These are phyloP conservation scores for Coprinopsis sp. DNA, from an alignment of 768 basidiomycete genomes.

Conservation along the genomic window DNA sequence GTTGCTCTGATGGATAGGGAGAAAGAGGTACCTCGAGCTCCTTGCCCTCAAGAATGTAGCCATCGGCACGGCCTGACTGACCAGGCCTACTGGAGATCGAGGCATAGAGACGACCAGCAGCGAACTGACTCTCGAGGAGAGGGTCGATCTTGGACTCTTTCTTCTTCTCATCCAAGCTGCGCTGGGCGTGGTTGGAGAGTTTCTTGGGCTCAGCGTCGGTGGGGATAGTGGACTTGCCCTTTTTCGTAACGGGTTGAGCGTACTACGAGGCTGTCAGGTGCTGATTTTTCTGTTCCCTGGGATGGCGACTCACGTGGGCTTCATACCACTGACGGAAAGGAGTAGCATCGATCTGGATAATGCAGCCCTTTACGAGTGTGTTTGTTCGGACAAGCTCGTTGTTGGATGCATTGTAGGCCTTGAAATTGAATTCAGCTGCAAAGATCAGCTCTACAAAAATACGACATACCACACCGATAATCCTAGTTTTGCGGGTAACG, in stretches of 20 bases:
- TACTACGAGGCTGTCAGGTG: conserved; percentile 49
- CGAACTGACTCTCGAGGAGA: conserved; percentile 84
- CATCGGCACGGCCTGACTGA: conserved; percentile 94
- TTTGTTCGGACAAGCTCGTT: conserved; percentile 99
- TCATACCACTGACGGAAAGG: conserved; percentile 99
- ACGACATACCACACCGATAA: conserved; percentile 86
- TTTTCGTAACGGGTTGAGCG: conserved; percentile 91
- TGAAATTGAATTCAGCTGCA: conserved; percentile 3
- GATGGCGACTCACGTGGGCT: conserved; percentile 69
- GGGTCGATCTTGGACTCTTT: conserved; percentile 95
- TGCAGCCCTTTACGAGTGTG: conserved; percentile 94
- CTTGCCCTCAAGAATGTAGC: conserved; percentile 97
- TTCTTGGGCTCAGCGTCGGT: conserved; percentile 60
- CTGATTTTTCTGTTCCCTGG: background rate
- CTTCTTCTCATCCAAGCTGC: conserved; percentile 83
- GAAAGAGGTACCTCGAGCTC: conserved; percentile 79
- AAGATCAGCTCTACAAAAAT: background rate
- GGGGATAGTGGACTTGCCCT: conserved; percentile 59
- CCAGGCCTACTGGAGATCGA: conserved; percentile 92
- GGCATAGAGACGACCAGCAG: conserved; percentile 94
- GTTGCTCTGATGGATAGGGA: conserved; percentile 9
- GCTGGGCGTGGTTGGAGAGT: conserved; percentile 87
- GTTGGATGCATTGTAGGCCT: conserved; percentile 99
- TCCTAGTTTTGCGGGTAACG: conserved; percentile 90
- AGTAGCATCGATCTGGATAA: conserved; percentile 97